Base-by-base conservation (phyloP, 352 stramenopile species). In the Globisporangium middletonii region DNA sequence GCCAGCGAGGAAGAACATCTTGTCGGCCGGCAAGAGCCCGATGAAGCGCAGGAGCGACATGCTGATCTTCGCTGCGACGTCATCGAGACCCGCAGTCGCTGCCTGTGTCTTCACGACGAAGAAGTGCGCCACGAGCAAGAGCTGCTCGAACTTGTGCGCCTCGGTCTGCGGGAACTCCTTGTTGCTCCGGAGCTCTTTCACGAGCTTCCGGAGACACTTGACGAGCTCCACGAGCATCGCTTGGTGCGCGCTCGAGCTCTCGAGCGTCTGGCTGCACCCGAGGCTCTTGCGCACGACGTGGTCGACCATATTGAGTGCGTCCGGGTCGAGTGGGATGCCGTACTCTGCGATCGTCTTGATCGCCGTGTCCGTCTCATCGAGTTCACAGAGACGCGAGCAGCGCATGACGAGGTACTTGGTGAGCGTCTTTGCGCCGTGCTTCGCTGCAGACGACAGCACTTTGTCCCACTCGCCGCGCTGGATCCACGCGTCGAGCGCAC, bases 381-480 rank as follows among this genome's bases (percentile, higher is more conserved):
- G 69, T 28, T 95, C 83, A 23, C 79, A 81, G 27, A 94, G 71
- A 6, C 84, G 71, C 12, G 62, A 61, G 56, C 80, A 93, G 11
- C 86, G 79, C 38, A 94, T 50, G 6, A 92, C 78, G 27, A 95
- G 75, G 56, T 97, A 97, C 64, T 96, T 97, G 3, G 79, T 69
- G 18, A 96, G 72, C 33, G 85, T 83, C 47, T 78, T 76, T 38
- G 71, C 56, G 18, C 82, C 79, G 42, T 94, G 82, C 57, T 94
- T 92, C 15, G 80, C 77, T 35, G 84, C 84, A 3, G 83, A 90
- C 33, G 82, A 91, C 11, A 97, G 83, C 44, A 98, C 84, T 55
- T 92, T 89, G 65, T 97, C 90, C 93, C 94, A 98, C 65, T 98
- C 88, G 19, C 88, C 89, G 28, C 88, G 84, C 62, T 98, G 86